Conservation (phyloP, 2,329 filamentous ascomycete genomes). For the Gremmenia infestans region DNA sequence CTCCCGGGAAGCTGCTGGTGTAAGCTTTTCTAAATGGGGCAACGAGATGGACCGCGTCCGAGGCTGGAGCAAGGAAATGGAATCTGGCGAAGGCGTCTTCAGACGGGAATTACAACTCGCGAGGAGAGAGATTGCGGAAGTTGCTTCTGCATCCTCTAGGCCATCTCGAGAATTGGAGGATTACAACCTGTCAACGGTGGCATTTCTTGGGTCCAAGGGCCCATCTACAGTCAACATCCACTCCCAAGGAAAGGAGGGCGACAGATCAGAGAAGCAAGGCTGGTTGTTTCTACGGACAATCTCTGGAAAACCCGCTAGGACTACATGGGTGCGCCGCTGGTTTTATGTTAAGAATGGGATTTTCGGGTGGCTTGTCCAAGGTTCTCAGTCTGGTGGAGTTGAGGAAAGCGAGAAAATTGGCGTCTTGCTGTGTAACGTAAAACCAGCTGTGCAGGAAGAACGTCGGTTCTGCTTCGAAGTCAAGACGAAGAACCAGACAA, state of each 20-base stretch:
- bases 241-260: slow-evolving; percentile 48
- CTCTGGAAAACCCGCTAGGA: slow-evolving; percentile 82
- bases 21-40: slow-evolving; percentile 60
- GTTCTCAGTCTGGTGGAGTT: slow-evolving; percentile 72
- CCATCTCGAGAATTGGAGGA: slow-evolving; percentile 91
- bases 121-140: slow-evolving; percentile 76
- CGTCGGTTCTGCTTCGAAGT: slow-evolving; percentile 96
- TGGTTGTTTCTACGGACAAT: slow-evolving; percentile 84
- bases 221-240: slow-evolving; percentile 49
- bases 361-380: slow-evolving; percentile 89
- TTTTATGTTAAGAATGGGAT: slow-evolving; percentile 95
- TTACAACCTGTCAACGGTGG: slow-evolving; percentile 85
- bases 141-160: slow-evolving; percentile 62
- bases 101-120: slow-evolving; percentile 74
- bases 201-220: slow-evolving; percentile 69
- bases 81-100: slow-evolving; percentile 78
- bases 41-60: slow-evolving; percentile 85
- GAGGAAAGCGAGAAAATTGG: slow-evolving; percentile 96
- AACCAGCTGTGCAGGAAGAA: slow-evolving; percentile 87
- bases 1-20: slow-evolving; percentile 59
- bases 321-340: slow-evolving; percentile 89
- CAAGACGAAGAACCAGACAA: slow-evolving; percentile 91
- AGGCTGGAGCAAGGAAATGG: slow-evolving; percentile 94
- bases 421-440: slow-evolving; percentile 86
- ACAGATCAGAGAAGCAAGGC: slow-evolving; percentile 72